Conservation (phyloP, 2,329 filamentous ascomycete genomes). For the Tolypocladium amazonense region DNA sequence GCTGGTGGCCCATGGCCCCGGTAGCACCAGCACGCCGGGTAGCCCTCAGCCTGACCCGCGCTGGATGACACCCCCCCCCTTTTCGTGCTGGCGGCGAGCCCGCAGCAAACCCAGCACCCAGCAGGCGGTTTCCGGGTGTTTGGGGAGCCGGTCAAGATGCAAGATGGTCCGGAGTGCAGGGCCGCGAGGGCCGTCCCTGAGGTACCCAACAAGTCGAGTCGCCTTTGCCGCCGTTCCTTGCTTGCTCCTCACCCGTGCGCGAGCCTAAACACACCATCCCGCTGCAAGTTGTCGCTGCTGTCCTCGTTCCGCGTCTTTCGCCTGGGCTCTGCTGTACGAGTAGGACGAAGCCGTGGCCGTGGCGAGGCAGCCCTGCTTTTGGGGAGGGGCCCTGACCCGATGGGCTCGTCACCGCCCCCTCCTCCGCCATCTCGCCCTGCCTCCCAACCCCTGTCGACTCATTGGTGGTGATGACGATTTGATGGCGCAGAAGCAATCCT, state of each 20-base stretch:
- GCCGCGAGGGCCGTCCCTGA: not conserved
- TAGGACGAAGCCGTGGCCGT: not conserved
- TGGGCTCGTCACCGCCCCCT: not conserved
- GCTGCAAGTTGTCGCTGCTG: not conserved
- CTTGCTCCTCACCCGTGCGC: not conserved
- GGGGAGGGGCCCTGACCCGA: not conserved
- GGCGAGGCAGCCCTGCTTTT: not conserved
- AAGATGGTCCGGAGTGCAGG: not conserved
- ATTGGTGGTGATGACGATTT: not conserved
- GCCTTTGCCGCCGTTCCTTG: not conserved
- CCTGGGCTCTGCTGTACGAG: not conserved
- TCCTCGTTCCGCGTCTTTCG: not conserved
- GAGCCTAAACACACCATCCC: not conserved
- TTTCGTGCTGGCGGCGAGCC: not conserved
- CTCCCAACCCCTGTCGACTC: not conserved
- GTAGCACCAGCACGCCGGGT: slow-evolving; percentile 1
- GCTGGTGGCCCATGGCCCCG: not conserved
- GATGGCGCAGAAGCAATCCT: not conserved
- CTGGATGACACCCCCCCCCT: not conserved
- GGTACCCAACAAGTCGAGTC: not conserved
- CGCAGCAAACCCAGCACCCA: not conserved
- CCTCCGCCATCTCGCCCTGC: not conserved
- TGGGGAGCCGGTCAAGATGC: not conserved
- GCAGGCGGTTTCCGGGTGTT: not conserved
- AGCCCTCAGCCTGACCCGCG: not conserved